These are phyloP conservation scores for Phytophthora sansomeana DNA, from an alignment of 352 stramenopile species.

Conservation along the genomic window DNA sequence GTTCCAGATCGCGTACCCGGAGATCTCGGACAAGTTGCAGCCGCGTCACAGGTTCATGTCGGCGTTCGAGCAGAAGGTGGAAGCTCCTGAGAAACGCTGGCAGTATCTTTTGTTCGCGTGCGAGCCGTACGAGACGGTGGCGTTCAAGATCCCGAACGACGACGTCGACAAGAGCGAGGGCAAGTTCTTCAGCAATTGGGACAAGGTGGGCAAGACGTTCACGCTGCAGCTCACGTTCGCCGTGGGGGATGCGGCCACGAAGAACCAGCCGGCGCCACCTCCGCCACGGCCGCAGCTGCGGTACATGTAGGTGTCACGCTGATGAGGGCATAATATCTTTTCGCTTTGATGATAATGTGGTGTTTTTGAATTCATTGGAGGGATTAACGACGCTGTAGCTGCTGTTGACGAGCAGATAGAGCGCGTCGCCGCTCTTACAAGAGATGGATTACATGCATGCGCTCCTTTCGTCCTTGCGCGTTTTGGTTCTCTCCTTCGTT, in stretches of 20 bases:
- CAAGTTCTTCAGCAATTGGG: constrained; percentile 98
- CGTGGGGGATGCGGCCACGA: constrained; percentile 36
- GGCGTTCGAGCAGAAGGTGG: constrained; percentile 99
- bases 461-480: constrained; percentile 18
- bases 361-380: constrained; percentile 15
- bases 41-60: constrained; percentile 99
- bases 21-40: constrained; percentile 94
- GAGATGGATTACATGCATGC: constrained; percentile 32
- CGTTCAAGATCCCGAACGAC: constrained; percentile 99
- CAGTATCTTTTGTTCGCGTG: constrained; percentile 99
- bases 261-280: constrained; percentile 56
- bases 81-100: constrained; percentile 95
- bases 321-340: too few relatives aligned
- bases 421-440: constrained; percentile 18
- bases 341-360: not conserved
- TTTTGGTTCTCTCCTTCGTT: constrained; percentile 3
- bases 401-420: constrained; percentile 11
- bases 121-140: constrained; percentile 99
- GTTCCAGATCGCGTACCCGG: constrained; percentile 97
- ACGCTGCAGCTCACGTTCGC: constrained; percentile 90
- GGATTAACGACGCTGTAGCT: constrained; percentile 5
- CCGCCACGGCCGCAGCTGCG: constrained; percentile 61
- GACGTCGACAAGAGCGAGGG: constrained; percentile 95
- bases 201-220: constrained; percentile 96
- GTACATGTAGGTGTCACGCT: constrained; percentile 29